Conservation (phyloP, 2,329 filamentous ascomycete genomes). For the Aspergillus tubingensis region DNA sequence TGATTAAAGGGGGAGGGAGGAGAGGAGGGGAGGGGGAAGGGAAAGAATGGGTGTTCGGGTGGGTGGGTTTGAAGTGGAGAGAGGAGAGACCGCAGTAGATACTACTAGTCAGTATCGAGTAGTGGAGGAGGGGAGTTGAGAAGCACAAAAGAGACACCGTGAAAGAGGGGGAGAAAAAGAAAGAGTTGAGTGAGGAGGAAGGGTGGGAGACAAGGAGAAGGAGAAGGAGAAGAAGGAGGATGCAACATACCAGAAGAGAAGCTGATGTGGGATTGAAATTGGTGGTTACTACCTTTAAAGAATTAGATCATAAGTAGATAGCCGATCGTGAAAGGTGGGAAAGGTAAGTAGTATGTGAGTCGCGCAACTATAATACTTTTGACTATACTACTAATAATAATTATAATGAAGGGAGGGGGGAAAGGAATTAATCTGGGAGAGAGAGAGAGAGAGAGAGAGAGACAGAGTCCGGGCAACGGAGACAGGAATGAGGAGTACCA, state of each 20-base stretch:
- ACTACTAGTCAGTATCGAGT: too few relatives aligned
- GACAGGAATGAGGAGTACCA: not conserved
- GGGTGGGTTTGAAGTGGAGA: not conserved
- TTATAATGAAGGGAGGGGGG: not conserved
- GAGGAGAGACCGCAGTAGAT: not conserved
- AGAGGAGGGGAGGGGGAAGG: too few relatives aligned
- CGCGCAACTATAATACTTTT: too few relatives aligned
- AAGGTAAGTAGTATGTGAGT: conserved; percentile 4
- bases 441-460: too few relatives aligned
- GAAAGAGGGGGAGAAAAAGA: not conserved
- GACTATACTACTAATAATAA: too few relatives aligned
- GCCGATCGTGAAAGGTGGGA: not conserved
- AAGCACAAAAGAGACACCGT: not conserved
- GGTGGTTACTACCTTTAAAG: too few relatives aligned
- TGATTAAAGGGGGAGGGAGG: not conserved
- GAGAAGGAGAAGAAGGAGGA: not conserved
- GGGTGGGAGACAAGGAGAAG: not conserved
- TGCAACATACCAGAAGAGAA: not conserved
- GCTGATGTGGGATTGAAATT: not conserved
- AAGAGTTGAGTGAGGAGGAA: not conserved
- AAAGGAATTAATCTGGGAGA: too few relatives aligned
- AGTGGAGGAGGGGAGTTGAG: not conserved
- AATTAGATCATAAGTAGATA: too few relatives aligned
- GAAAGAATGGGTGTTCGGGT: not conserved
- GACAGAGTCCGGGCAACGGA: not conserved